Evolutionary conservation across 345 rosid genomes (phyloP), one percentile per base, ranked within the genome.

Genomic region (Syzygium grande): DNA sequence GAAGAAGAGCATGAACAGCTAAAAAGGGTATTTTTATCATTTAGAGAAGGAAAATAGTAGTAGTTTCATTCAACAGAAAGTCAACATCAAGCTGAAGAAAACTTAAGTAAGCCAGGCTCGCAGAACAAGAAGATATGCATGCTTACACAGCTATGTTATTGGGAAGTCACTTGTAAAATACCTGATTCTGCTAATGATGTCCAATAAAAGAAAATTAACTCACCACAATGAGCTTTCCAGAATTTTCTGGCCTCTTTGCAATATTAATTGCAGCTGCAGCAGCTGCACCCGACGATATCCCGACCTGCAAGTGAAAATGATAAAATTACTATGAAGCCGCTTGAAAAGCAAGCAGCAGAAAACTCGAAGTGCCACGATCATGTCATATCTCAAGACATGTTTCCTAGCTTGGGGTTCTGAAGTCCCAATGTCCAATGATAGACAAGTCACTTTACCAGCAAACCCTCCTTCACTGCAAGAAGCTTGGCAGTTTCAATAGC

Each of bases 211-310:
- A 3, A 65, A 65, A 30, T 65, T 16, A 30, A 91, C 98, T 92
- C 91, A 96, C 98, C 51, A 94, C 97, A 49, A 97, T 93, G 85
- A 97, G 94, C 90, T 95, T 97, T 79, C 99, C 98, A 2, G 95
- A 94, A 84, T 93, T 93, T 91, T 96, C 99, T 46, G 96, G 97
- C 90, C 92, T 92, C 93, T 95, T 96, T 30, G 98, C 99, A 88
- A 94, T 91, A 88, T 92, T 92, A 54, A 96, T 93, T 85, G 99
- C 98, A n/a, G 98, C 97, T 2, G 95, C 94, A 0, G 98, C 92
- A 21, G 96, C 98, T 9, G 96, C 98, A 55, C 99, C 99, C 0
- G 98, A 97, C 85, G 98, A 97, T 89, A 97, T 95, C 38, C 99
- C 99, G 16, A 95, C 99, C 99, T 97, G 90, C 84, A 86, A 49